Evolutionary conservation across 2,329 filamentous ascomycete species (phyloP), one percentile per base, ranked within the genome.

Genomic region (Dryadomyces sulphureus): DNA sequence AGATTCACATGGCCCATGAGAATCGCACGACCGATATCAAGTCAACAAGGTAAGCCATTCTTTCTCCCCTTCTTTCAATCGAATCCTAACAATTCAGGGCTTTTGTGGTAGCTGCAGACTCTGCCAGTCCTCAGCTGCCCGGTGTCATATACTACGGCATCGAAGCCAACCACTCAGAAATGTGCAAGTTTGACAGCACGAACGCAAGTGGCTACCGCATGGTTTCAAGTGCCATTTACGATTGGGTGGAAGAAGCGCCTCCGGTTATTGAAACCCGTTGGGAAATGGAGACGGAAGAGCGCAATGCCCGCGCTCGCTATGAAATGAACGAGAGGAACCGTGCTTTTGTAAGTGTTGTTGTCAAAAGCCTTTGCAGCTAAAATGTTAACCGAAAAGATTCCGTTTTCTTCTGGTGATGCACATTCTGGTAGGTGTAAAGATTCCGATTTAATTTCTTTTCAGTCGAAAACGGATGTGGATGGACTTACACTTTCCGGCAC

Each of bases 1-100:
- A 77, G 52, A 77, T 88, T 43, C 82, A 83, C 55, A 85, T 87
- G 72, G 84, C 79, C 34, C 81, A 87, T 46, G 84, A 89, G 57
- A 80, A 79, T 40, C 75, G 80, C 53, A 81, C 79, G 50, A 84
- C 81, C 0, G 76, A 85, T 51, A 55, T 87, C 32, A 80, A 74
- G 53, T 77, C 75, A 2, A 76, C 76, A 1, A 77, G 64, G 64
- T 66, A 54, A 40, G 64, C 14, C 19, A 16, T 3, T 9, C 21
- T 2, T 2, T 20, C 14, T 4, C 32, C 21, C 3, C 41, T 11
- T 11, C 17, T 3, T 38, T 27, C 22, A 9, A n/a, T 38, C 30
- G 14, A n/a, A 20, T n/a, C 35, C 38, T 9, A 16, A 9, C 34
- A 16, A 12, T 43, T 7, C 27, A 70, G 64, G 55, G 56, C 70